Evolutionary conservation across 352 stramenopile genomes (phyloP), one percentile per base, ranked within the genome.

Genomic region (Globisporangium canariense): DNA sequence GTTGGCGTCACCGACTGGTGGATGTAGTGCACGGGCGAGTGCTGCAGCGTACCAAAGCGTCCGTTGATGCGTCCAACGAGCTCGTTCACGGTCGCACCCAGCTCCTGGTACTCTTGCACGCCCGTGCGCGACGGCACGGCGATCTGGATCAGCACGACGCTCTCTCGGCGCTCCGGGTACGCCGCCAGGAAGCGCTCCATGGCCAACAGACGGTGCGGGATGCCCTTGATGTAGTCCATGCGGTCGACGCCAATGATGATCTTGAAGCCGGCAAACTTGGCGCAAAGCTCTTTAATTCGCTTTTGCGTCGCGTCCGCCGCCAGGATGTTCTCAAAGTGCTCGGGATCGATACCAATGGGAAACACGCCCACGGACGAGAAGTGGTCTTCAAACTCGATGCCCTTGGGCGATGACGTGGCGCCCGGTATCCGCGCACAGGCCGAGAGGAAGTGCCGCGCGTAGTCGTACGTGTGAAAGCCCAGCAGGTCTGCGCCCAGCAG

Each of bases 91-190:
- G 94, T 86, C 13, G 72, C 72, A 5, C 86, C 67, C 38, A 90
- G 64, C 53, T 88, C 86, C 59, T 78, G 83, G 59, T 89, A 91
- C 54, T 79, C 83, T 16, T 89, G 66, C 4, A 83, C 76, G 14
- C 62, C 69, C 14, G 71, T 72, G 32, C 84, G 76, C 16, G 85
- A 94, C 11, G 93, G 97, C 50, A 99, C 96, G 11, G 94, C 96
- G 65, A 99, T 97, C 73, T 98, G 94, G 53, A 98, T 92, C 30
- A 98, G 69, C n/a, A 97, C 93, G 51, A 98, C 91, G 74, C 98
- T 98, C 50, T 96, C 91, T 40, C 92, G 84, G 88, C 91, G 98
- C 64, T 98, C 86, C 4, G 90, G 88, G 66, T 65, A 65, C 60
- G 40, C 53, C 10, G 60, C 40, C 16, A 65, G 30, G 38, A 95